Evolutionary conservation across 257 asterid genomes (phyloP).

Genomic region (Scutellaria galericulata): DNA sequence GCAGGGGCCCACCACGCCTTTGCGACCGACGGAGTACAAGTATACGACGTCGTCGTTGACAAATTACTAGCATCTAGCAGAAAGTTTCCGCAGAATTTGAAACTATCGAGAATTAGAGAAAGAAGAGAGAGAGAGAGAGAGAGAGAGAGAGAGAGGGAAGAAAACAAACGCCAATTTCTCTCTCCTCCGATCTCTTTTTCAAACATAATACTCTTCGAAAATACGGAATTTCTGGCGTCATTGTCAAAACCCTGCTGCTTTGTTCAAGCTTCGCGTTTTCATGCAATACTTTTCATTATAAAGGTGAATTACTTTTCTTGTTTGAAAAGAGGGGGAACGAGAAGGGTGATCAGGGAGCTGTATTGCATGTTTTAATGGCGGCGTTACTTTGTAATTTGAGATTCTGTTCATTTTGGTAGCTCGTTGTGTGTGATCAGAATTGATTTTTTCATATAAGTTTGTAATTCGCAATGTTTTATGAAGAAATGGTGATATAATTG

Average conservation of each 20-base stretch:
- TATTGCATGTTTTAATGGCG: constrained; percentile 31
- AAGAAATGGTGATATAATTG: constrained; percentile 25
- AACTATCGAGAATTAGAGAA: constrained; percentile 4
- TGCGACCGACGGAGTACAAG: not conserved
- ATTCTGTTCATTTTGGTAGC: constrained; percentile 9
- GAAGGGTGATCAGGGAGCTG: constrained; percentile 15
- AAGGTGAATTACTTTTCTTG: constrained; percentile 11
- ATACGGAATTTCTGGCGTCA: constrained; percentile 25
- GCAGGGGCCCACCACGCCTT: not conserved
- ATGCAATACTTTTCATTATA: constrained; percentile 31
- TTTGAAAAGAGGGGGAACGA: constrained; percentile 8
- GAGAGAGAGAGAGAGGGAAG: constrained; percentile 25
- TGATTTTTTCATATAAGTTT: not conserved
- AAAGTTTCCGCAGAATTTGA: constrained; percentile 7
- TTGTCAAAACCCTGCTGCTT: constrained; percentile 29
- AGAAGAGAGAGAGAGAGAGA: constrained; percentile 28
- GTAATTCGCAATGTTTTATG: constrained; percentile 16
- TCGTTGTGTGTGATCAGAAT: not conserved
- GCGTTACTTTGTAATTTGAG: constrained; percentile 8
- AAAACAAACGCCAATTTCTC: constrained; percentile 28
- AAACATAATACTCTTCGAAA: constrained; percentile 19
- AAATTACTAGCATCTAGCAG: not conserved
- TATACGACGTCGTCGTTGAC: constrained; percentile 34
- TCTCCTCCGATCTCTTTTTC: constrained; percentile 37
- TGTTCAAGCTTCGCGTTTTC: constrained; percentile 26